Evolutionary conservation across 768 basidiomycete genomes (phyloP).

Genomic region (Lactarius akahatsu): DNA sequence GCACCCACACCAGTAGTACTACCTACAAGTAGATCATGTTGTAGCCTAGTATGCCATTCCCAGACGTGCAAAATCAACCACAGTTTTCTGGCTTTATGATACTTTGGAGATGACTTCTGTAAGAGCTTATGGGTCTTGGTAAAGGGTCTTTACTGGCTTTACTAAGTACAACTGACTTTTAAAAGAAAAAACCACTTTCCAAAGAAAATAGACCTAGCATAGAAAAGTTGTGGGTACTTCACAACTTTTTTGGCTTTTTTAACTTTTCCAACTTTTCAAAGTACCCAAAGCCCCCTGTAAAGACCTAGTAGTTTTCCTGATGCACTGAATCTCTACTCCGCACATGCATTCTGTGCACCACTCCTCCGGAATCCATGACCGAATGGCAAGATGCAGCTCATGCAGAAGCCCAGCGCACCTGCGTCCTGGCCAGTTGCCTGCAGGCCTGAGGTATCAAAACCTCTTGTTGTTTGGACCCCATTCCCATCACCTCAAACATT

Average conservation of each 20-base stretch:
- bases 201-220: neutral
- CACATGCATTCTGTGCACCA: too few relatives aligned
- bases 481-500: too few relatives aligned
- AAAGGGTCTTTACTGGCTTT: neutral
- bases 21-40: neutral
- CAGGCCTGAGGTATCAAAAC: too few relatives aligned
- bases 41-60: neutral
- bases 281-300: neutral
- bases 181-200: neutral
- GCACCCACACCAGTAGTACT: too few relatives aligned
- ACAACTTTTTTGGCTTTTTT: neutral
- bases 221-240: neutral
- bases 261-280: neutral
- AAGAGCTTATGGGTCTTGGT: neutral
- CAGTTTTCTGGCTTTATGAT: neutral
- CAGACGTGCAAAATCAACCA: neutral
- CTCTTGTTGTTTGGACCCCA: too few relatives aligned
- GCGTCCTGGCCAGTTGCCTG: too few relatives aligned
- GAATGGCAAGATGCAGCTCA: too few relatives aligned
- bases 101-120: neutral
- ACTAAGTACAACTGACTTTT: neutral
- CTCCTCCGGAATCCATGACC: too few relatives aligned
- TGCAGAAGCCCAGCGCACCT: too few relatives aligned
- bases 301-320: neutral
- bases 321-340: constrained; percentile 57